Evolutionary conservation across 306 rosid species (phyloP), one percentile per base, ranked within the genome.

Genomic region (Corylus americana): DNA sequence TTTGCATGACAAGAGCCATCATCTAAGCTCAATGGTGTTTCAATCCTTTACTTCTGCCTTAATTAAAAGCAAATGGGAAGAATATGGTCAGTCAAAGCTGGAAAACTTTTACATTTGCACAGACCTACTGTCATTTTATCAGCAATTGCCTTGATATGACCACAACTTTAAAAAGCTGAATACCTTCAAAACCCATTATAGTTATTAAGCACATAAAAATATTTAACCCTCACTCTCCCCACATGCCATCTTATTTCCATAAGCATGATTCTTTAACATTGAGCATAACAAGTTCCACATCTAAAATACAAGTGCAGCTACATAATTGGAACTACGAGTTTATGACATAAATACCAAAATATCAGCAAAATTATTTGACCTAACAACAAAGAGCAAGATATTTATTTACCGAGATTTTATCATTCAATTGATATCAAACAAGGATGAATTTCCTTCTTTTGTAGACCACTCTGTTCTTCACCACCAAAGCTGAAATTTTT

Each of bases 401-500:
- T 17, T 37, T 48, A 78, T 16, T 82, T 78, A 67, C 82, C 67
- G 39, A 13, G 4, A 55, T 42, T 18, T 55, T 74, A 55, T 74
- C 20, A 57, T 77, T 22, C 16, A 16, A 22, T 29, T 77, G 55
- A 54, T 11, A 53, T 12, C 53, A 6, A 57, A 20, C 12, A 29
- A 13, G 82, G 54, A 73, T 66, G 67, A 54, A 35, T 67, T 73
- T 37, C 22, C 55, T 73, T 35, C 63, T 37, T 55, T 55, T 51
- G 39, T 55, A 12, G 82, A 50, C 50, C 76, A 53, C 68, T 64
- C 79, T 59, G 59, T 69, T 78, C 58, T 73, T 74, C 82, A 47
- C 75, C 78, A 49, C n/a, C 64, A 55, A 73, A 78, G 75, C 85
- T 77, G 82, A 82, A 83, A 78, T 47, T 66, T n/a, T 58, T 58